Evolutionary conservation across 2,329 filamentous ascomycete species (phyloP).

Genomic region (Clarireedia homoeocarpa): DNA sequence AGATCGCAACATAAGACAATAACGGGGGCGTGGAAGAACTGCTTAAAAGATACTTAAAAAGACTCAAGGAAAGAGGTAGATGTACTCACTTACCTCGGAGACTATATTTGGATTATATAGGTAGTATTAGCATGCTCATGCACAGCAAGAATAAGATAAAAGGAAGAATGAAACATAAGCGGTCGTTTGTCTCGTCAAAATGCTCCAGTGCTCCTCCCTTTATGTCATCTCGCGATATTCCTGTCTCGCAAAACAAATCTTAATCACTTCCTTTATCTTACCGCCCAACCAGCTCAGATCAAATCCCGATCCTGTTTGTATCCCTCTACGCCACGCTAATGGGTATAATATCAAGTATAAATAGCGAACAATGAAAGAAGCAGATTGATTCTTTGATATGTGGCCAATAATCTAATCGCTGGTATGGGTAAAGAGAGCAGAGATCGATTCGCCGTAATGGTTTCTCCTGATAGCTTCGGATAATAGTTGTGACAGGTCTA

Average conservation of each 20-base stretch:
- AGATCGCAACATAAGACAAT: too few relatives aligned
- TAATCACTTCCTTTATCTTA: not conserved
- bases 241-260: not conserved
- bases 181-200: too few relatives aligned
- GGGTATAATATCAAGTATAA: conserved; percentile 9
- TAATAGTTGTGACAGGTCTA: conserved; percentile 82
- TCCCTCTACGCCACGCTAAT: conserved; percentile 25
- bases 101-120: too few relatives aligned
- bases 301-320: conserved; percentile 2
- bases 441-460: conserved; percentile 84
- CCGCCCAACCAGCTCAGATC: conserved; percentile 11
- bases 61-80: too few relatives aligned
- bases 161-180: too few relatives aligned
- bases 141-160: too few relatives aligned
- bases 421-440: conserved; percentile 26
- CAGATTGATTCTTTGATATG: conserved; percentile 39
- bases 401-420: conserved; percentile 16
- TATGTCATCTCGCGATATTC: too few relatives aligned
- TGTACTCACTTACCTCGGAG: too few relatives aligned
- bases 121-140: too few relatives aligned
- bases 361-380: conserved; percentile 14
- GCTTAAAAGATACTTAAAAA: too few relatives aligned
- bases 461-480: conserved; percentile 92
- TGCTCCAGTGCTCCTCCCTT: too few relatives aligned
- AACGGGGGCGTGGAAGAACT: too few relatives aligned